Evolutionary conservation across 179 eudicot genomes (phyloP).

Genomic region (Patellifolia procumbens): DNA sequence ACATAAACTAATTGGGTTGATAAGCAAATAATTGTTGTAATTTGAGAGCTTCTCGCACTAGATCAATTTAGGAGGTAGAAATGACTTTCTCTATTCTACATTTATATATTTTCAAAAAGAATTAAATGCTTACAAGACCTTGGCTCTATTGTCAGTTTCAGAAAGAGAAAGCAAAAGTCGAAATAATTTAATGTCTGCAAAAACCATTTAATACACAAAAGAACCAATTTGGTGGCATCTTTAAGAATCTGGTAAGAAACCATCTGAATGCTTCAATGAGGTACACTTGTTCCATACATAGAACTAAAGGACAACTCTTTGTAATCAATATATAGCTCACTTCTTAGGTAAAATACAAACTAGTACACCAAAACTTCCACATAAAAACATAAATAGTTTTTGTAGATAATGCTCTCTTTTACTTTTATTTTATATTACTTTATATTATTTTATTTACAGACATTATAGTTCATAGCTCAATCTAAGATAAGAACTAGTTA

Average conservation of each 20-base stretch:
- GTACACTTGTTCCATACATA: slow-evolving; percentile 24
- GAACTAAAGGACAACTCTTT: slow-evolving; percentile 15
- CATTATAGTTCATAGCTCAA: slow-evolving; percentile 13
- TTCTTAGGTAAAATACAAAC: slow-evolving; percentile 12
- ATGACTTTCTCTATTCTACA: background rate
- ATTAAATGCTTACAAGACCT: background rate
- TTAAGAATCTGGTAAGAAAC: slow-evolving; percentile 31
- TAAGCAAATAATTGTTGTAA: no score
- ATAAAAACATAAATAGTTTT: background rate
- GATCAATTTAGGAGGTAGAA: no score
- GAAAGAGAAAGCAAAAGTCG: slow-evolving; percentile 9
- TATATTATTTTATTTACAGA: slow-evolving; percentile 31
- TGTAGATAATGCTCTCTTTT: slow-evolving; percentile 20
- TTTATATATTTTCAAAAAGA: background rate
- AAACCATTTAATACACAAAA: slow-evolving; percentile 32
- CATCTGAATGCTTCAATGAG: slow-evolving; percentile 17
- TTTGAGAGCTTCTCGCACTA: no score
- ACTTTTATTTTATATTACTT: slow-evolving; percentile 16
- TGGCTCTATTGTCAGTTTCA: background rate
- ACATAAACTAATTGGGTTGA: no score
- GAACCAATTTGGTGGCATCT: slow-evolving; percentile 40
- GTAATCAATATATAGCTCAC: slow-evolving; percentile 17
- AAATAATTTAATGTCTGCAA: background rate
- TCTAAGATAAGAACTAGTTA: slow-evolving; percentile 6
- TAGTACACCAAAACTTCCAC: slow-evolving; percentile 24